Evolutionary conservation across 2,329 filamentous ascomycete genomes (phyloP).

Genomic region (Pestalotiopsis sp.): DNA sequence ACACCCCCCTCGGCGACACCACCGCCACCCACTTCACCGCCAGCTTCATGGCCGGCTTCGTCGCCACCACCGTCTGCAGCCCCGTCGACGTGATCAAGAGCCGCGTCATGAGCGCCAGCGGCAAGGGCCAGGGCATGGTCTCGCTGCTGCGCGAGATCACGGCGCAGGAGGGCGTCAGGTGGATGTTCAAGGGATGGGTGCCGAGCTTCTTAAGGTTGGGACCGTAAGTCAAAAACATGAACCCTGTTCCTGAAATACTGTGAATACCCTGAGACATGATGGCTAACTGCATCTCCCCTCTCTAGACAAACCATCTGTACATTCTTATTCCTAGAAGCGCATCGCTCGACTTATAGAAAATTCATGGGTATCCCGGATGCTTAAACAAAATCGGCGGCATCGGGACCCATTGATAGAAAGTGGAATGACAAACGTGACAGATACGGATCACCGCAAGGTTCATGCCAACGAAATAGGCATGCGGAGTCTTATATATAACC

Average conservation of each 20-base stretch:
- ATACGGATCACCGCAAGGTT: not conserved
- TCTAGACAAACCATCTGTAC: slow-evolving; percentile 79
- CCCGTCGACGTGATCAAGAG: slow-evolving; percentile 92
- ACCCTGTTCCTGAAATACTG: not conserved
- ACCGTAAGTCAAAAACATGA: slow-evolving; percentile 51
- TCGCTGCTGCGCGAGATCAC: slow-evolving; percentile 69
- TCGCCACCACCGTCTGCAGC: slow-evolving; percentile 82
- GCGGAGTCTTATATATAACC: not conserved
- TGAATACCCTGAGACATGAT: slow-evolving; percentile 10
- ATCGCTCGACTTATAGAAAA: slow-evolving; percentile 75
- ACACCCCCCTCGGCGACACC: slow-evolving; percentile 69
- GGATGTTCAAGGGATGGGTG: slow-evolving; percentile 92
- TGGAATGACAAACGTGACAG: not conserved
- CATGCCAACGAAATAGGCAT: not conserved
- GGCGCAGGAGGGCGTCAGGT: slow-evolving; percentile 70
- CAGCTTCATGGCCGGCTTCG: slow-evolving; percentile 77
- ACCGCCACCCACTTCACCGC: slow-evolving; percentile 79
- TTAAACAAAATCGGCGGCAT: not conserved
- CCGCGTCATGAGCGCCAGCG: slow-evolving; percentile 73
- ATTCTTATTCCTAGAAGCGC: slow-evolving; percentile 83
- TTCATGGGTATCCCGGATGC: slow-evolving; percentile 44
- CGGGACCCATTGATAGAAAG: not conserved
- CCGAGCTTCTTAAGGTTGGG: slow-evolving; percentile 71
- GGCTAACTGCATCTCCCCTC: not conserved
- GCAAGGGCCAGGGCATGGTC: slow-evolving; percentile 52